phyloP scores from a whole-genome alignment of 495 filamentous ascomycete genomes.

The Daldinia decipiens region DNA sequence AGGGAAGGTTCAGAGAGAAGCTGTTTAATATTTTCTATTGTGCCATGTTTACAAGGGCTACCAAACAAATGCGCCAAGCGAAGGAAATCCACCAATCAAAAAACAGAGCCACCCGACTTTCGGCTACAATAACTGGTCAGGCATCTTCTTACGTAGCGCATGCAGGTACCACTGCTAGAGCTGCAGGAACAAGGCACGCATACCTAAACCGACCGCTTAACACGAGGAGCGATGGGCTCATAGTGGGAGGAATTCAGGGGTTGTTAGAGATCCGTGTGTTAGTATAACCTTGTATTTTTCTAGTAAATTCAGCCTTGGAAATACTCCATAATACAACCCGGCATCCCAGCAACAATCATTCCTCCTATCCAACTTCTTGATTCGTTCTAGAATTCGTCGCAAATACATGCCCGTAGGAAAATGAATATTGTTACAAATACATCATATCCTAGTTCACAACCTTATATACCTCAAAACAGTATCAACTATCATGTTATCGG shows the following conservation, averaged over 20 bases:
- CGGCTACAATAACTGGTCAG: constrained; percentile 19
- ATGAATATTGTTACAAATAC: constrained; percentile 10
- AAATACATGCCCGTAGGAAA: neutral
- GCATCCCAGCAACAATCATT: constrained; percentile 5
- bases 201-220: constrained; percentile 18
- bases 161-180: constrained; percentile 39
- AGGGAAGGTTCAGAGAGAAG: neutral
- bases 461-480: neutral
- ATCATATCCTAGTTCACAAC: neutral
- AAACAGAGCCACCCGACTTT: neutral
- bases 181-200: constrained; percentile 42
- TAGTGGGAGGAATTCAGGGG: constrained; percentile 29
- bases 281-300: constrained; percentile 19
- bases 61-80: constrained; percentile 2
- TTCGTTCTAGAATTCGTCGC: constrained; percentile 9
- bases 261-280: constrained; percentile 24
- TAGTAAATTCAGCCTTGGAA: neutral
- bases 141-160: constrained; percentile 26
- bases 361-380: constrained; percentile 9
- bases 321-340: constrained; percentile 11
- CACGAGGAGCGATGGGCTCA: constrained; percentile 29
- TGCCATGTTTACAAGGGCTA: constrained; percentile 19
- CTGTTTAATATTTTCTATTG: constrained; percentile 13
- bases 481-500: constrained; percentile 1
- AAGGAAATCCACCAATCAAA: constrained; percentile 30